A percentile compares a stretch with the other conserved stretches of the same genome.
These are phyloP conservation scores for Kwoniella newhampshirensis DNA, from an alignment of 768 basidiomycete genomes.

Conservation along the genomic window DNA sequence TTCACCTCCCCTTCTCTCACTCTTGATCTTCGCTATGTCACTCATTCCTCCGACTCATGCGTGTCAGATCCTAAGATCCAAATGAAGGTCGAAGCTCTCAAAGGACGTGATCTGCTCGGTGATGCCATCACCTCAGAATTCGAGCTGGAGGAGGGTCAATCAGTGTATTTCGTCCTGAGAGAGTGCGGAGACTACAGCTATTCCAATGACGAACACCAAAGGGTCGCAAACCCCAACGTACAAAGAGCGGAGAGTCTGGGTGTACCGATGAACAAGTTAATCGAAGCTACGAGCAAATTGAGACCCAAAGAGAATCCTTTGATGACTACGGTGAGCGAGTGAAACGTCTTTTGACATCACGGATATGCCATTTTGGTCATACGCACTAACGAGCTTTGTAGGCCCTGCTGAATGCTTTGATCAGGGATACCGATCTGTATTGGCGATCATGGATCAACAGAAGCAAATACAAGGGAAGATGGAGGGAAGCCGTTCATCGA, in stretches of 20 bases:
- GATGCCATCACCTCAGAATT: slow-evolving; percentile 63
- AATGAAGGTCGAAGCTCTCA: slow-evolving; percentile 63
- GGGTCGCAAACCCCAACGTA: slow-evolving; percentile 53
- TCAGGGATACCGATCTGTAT: slow-evolving; percentile 69
- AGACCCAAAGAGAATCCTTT: slow-evolving; percentile 68
- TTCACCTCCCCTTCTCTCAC: slow-evolving; percentile 47
- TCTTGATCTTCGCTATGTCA: slow-evolving; percentile 72
- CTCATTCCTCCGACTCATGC: slow-evolving; percentile 62
- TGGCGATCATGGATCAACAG: slow-evolving; percentile 89
- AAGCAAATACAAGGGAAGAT: slow-evolving; percentile 85
- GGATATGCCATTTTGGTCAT: neutral
- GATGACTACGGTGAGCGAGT: slow-evolving; percentile 62
- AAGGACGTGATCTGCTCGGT: slow-evolving; percentile 70
- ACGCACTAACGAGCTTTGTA: slow-evolving; percentile 1
- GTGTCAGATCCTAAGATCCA: slow-evolving; percentile 59
- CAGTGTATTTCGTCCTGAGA: slow-evolving; percentile 82
- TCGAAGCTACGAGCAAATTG: slow-evolving; percentile 58
- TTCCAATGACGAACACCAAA: slow-evolving; percentile 39
- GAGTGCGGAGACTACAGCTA: slow-evolving; percentile 60
- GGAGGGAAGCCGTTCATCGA: slow-evolving; percentile 92
- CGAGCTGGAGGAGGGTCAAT: slow-evolving; percentile 75
- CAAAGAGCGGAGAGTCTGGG: slow-evolving; percentile 57
- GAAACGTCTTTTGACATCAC: neutral
- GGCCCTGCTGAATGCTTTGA: slow-evolving; percentile 31
- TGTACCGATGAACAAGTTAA: slow-evolving; percentile 58